Conservation (phyloP, 768 basidiomycete genomes). For the Suillus subluteus region DNA sequence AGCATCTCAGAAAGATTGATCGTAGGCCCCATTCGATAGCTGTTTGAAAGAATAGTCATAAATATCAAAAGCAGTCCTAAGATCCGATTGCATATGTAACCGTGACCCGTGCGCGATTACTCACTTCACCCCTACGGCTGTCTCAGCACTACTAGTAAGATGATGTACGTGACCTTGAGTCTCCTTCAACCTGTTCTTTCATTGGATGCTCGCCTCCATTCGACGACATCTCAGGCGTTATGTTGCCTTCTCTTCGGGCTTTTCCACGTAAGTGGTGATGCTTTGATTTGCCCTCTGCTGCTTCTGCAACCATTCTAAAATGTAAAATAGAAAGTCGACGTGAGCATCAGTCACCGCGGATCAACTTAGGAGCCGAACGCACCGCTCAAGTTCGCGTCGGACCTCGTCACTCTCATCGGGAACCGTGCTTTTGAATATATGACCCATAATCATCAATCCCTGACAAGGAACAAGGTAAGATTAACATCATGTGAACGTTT, state of each 20-base stretch:
- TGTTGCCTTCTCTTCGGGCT: constrained; percentile 40
- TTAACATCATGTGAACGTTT: constrained; percentile 9
- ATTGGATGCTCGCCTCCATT: constrained; percentile 31
- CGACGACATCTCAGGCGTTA: constrained; percentile 38
- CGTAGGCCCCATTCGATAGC: background rate
- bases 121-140: background rate
- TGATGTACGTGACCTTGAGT: constrained; percentile 12
- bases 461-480: constrained; percentile 30
- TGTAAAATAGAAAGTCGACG: constrained; percentile 12
- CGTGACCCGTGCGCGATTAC: background rate
- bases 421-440: constrained; percentile 81
- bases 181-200: constrained; percentile 17
- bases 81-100: constrained; percentile 1
- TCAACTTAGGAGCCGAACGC: constrained; percentile 25
- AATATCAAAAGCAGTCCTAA: constrained; percentile 4
- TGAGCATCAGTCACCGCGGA: background rate
- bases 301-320: constrained; percentile 83
- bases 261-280: constrained; percentile 42
- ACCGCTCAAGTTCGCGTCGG: constrained; percentile 93
- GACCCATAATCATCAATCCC: constrained; percentile 88
- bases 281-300: constrained; percentile 73
- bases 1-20: background rate
- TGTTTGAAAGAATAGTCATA: constrained; percentile 4
- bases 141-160: constrained; percentile 7
- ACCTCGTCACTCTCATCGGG: constrained; percentile 95